These are phyloP conservation scores for Wolfiporia cocos DNA, from an alignment of 1,284 basidiomycete genomes.

Conservation along the genomic window DNA sequence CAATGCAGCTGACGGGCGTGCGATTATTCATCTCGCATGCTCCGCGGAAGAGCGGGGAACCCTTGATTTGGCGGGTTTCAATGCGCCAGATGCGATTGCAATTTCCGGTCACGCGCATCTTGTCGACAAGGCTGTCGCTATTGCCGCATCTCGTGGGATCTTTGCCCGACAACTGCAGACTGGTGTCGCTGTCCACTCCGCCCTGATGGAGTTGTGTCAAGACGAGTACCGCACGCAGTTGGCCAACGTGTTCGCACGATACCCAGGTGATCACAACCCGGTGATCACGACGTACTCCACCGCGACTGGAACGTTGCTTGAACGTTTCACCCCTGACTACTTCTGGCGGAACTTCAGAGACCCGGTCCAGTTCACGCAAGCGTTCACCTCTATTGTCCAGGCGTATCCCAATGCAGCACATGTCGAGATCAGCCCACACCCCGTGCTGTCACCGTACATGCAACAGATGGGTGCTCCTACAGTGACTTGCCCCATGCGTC, in stretches of 20 bases:
- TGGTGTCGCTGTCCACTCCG: constrained; percentile 27
- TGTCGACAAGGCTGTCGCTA: constrained; percentile 23
- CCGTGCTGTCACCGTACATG: constrained; percentile 19
- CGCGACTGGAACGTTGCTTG: constrained; percentile 16
- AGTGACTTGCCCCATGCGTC: neutral
- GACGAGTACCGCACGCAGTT: constrained; percentile 17
- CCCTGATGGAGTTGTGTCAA: constrained; percentile 27
- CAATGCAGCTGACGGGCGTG: constrained; percentile 16
- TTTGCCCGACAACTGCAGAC: constrained; percentile 28
- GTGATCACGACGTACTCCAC: constrained; percentile 19
- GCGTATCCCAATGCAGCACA: constrained; percentile 18
- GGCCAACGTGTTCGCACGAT: constrained; percentile 19
- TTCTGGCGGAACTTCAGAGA: constrained; percentile 28
- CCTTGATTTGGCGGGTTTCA: constrained; percentile 33
- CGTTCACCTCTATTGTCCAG: constrained; percentile 14
- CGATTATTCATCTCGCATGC: constrained; percentile 14
- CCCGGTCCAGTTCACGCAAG: constrained; percentile 26
- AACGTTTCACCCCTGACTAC: constrained; percentile 23
- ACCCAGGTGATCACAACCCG: neutral
- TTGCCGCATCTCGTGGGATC: constrained; percentile 23
- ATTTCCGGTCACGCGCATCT: constrained; percentile 26
- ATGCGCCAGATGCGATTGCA: constrained; percentile 27
- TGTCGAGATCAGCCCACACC: constrained; percentile 31
- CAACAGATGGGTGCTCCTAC: neutral
- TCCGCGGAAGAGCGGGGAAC: constrained; percentile 7